Evolutionary conservation across 108 stramenopile species (phyloP).

Genomic region (Skeletonema grethae): DNA sequence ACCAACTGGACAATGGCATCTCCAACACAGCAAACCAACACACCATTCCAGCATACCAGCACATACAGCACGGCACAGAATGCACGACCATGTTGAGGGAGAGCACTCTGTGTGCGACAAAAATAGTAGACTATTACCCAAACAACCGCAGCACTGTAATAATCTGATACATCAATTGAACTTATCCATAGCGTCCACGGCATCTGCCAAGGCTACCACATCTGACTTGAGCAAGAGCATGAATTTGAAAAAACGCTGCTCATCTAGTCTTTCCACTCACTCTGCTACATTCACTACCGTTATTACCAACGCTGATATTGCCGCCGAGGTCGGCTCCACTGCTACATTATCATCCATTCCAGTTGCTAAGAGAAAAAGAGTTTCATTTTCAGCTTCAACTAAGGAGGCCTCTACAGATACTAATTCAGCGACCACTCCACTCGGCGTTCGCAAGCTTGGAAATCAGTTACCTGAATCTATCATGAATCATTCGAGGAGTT

Average conservation of each 20-base stretch:
- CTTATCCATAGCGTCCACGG: background rate
- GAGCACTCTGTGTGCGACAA: background rate
- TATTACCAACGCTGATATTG: background rate
- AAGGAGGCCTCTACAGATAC: background rate
- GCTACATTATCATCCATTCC: background rate
- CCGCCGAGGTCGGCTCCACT: background rate
- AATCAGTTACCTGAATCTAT: conserved; percentile 1
- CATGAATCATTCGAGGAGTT: background rate
- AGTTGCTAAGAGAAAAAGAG: conserved; percentile 4
- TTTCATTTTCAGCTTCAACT: background rate
- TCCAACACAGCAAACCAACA: conserved; percentile 6
- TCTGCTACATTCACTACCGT: background rate
- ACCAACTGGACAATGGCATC: background rate
- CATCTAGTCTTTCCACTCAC: background rate
- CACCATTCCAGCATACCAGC: background rate
- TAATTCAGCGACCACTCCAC: background rate
- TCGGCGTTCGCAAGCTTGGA: background rate
- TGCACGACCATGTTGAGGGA: background rate
- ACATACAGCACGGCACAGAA: background rate
- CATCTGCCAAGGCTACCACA: background rate
- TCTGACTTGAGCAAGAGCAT: background rate
- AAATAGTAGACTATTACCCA: background rate
- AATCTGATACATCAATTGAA: conserved; percentile 1
- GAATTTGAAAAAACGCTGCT: conserved; percentile 5
- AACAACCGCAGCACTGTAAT: background rate